phyloP scores from a whole-genome alignment of 257 asterid species.

The Lithospermum erythrorhizon region DNA sequence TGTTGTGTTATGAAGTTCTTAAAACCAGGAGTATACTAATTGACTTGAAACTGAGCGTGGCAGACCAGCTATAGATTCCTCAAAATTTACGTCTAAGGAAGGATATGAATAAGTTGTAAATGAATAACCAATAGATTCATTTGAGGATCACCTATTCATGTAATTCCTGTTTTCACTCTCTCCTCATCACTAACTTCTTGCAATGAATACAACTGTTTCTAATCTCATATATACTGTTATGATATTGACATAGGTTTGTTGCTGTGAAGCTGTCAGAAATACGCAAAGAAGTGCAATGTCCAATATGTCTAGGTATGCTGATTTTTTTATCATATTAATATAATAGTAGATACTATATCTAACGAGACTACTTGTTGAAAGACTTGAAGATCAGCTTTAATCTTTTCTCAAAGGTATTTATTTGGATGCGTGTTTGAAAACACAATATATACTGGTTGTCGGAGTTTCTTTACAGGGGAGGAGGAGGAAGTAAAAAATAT shows the following conservation, averaged over 20 bases:
- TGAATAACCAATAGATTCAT: no score
- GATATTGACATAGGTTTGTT: conserved; percentile 12
- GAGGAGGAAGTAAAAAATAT: no score
- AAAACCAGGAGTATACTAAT: no score
- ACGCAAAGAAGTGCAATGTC: conserved; percentile 36
- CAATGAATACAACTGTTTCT: neutral
- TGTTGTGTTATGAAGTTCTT: no score
- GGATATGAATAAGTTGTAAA: no score
- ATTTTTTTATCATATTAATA: neutral
- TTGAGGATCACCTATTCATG: neutral
- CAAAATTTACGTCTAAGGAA: no score
- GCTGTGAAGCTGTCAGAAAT: conserved; percentile 22
- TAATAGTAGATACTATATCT: conserved; percentile 6
- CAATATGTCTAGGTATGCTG: conserved; percentile 37
- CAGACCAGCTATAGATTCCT: no score
- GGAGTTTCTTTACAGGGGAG: no score
- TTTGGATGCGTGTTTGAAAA: no score
- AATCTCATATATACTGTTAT: neutral
- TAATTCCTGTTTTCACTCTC: neutral
- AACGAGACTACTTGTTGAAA: conserved; percentile 19
- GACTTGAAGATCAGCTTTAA: conserved; percentile 5
- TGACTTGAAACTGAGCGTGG: no score
- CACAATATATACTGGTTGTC: no score
- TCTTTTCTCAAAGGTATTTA: no score
- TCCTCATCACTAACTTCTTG: neutral